Evolutionary conservation across 164 flowering plant genomes (phyloP), one percentile per base, ranked within the genome.

Genomic region (Pachysandra terminalis): DNA sequence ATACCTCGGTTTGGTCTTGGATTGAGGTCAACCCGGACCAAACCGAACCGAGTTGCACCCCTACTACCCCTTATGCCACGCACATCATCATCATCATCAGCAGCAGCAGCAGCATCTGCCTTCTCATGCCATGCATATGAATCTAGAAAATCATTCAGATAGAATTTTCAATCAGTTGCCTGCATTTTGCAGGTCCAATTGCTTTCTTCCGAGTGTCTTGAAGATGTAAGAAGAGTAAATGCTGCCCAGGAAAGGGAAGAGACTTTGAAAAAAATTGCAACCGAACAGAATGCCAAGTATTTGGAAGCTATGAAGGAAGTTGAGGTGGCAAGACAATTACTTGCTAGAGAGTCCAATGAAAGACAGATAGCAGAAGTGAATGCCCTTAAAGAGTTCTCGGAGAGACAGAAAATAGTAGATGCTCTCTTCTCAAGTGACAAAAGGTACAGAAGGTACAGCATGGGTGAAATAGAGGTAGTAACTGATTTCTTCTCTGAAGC

Each of bases 371-470:
- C 96, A 40, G 95, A 94, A 71, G 48, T 76, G 63, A 81, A 65
- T 67, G 90, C 86, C 56, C 75, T 78, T 22, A 81, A 77, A 61
- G 86, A 85, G 69, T 86, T 81, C 24, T 64, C 76, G 22, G 96
- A 87, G 77, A 91, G 82, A 58, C 78, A 81, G 74, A 84, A 72
- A 78, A 65, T 86, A 59, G 75, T 81, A 14, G 86, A 88, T 71
- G 77, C 80, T 41, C 80, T 94, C 24, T 73, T 90, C 48, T 75
- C 65, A 14, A 62, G 56, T 78, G 95, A 90, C 56, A 77, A 57
- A 68, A 82, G 96, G 79, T 90, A 87, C 76, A 87, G 86, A 71
- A 82, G 81, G 78, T 91, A 88, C 79, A 80, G 82, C 19, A 69
- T 21, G 67, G 78, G 83, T 60, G 91, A 91, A 59, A 85, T 94